Evolutionary conservation across 345 rosid genomes (phyloP).

Genomic region (Excoecaria agallocha): DNA sequence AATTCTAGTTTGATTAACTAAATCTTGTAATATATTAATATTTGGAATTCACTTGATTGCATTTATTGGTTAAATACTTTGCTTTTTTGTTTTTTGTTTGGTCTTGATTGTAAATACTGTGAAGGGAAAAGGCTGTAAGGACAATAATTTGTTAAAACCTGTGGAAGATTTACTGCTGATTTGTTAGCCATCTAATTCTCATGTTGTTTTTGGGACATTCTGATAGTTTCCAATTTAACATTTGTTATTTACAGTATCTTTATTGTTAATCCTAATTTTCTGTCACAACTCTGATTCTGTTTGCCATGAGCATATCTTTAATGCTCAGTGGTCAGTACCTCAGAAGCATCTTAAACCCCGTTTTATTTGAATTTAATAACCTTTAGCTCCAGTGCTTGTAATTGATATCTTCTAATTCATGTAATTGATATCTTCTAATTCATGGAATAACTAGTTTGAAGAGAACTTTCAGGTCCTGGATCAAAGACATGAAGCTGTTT

Average conservation of each 20-base stretch:
- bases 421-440: too few species aligned
- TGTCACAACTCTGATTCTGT: background rate
- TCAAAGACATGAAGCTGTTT: background rate
- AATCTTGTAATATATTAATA: background rate
- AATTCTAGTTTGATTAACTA: background rate
- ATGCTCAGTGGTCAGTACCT: too few species aligned
- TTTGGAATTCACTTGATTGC: background rate
- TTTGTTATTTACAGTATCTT: background rate
- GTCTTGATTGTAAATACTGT: background rate
- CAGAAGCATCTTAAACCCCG: background rate
- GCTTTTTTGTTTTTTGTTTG: background rate
- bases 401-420: too few species aligned
- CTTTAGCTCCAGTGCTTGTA: background rate
- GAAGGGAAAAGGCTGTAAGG: background rate
- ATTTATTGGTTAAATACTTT: too few species aligned
- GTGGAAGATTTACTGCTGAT: too few species aligned
- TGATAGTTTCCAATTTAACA: background rate
- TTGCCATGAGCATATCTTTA: background rate
- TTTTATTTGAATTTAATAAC: background rate
- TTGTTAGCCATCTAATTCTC: background rate
- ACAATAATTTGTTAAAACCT: too few species aligned
- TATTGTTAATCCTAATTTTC: background rate
- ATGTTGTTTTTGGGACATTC: background rate
- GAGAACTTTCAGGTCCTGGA: background rate
- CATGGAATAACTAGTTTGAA: background rate